These are phyloP conservation scores for Cutaneotrichosporon sp. DNA, from an alignment of 1,284 basidiomycete genomes.

Conservation along the genomic window DNA sequence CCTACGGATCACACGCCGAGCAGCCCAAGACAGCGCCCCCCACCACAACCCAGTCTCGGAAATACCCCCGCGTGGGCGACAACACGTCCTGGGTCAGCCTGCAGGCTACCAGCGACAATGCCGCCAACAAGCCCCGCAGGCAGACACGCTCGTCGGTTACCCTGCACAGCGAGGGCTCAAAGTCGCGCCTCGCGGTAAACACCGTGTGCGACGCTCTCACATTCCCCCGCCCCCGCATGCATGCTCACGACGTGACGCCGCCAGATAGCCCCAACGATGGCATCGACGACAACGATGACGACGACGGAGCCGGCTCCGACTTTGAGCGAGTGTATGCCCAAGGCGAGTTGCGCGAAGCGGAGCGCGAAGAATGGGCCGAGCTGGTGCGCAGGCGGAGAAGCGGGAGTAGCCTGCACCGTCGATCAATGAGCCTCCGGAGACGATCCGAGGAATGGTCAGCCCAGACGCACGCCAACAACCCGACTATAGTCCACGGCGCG, in stretches of 20 bases:
- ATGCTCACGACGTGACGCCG: constrained; percentile 38
- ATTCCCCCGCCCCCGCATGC: constrained; percentile 34
- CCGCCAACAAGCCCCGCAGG: constrained; percentile 9
- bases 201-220: constrained; percentile 40
- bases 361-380: constrained; percentile 20
- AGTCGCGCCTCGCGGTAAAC: constrained; percentile 12
- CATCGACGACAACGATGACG: constrained; percentile 1
- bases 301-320: constrained; percentile 1
- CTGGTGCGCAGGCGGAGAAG: background rate
- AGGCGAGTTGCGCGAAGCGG: constrained; percentile 12
- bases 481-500: too few species aligned
- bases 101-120: background rate
- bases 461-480: background rate
- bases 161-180: constrained; percentile 18
- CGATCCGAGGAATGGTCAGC: constrained; percentile 3
- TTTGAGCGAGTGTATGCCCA: constrained; percentile 8
- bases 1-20: background rate
- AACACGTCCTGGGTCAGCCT: background rate
- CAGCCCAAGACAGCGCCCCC: background rate
- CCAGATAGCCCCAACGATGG: constrained; percentile 26
- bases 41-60: too few species aligned
- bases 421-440: background rate
- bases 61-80: constrained; percentile 13
- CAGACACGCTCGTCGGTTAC: constrained; percentile 20
- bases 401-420: background rate